Base-by-base conservation (phyloP, 129 eudicot genomes). In the Mikania micrantha region DNA sequence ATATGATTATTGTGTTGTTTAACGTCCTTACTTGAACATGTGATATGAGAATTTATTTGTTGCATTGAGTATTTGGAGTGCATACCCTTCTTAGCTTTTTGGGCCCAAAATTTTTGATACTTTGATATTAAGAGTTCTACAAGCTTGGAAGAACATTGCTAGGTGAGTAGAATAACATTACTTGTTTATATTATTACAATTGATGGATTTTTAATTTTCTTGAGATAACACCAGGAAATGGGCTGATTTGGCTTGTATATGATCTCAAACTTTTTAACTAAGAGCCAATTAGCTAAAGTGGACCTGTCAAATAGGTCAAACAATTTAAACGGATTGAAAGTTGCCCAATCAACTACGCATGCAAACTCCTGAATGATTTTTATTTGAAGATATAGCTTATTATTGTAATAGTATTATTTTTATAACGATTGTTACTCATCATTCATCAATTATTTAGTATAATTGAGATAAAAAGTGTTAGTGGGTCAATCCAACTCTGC, bases 1-100 rank as follows among this genome's bases (percentile, higher is more conserved):
- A 53, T 57, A 63, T 8, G 64, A 36, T 27, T 63, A 2, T n/a
- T 50, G 54, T 56, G 41, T 39, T 27, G 58, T 28, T 41, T 59
- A 38, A 69, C 71, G 35, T 38, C n/a, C n/a, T n/a, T n/a, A n/a
- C n/a, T n/a, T n/a, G n/a, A n/a, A n/a, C n/a, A 36, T 62, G n/a
- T 10, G 28, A 36, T 49, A 36, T 27, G 22, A 34, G 31, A 45
- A 48, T 11, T 60, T 60, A 38, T n/a, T 57, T 71, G 59, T 32
- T n/a, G 21, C 21, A 12, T 35, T 21, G 12, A 22, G 7, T 70
- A 16, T 53, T 38, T 16, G 40, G n/a, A 69, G 40, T 54, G 49
- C 10, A 8, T 48, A 34, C 24, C 28, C 66, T 60, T 25, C 22
- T 21, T 71, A 45, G 36, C 36, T 68, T 68, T 49, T 68, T 49